phyloP scores from a whole-genome alignment of 2,329 filamentous ascomycete genomes.

The Drechslerella dactyloides region DNA sequence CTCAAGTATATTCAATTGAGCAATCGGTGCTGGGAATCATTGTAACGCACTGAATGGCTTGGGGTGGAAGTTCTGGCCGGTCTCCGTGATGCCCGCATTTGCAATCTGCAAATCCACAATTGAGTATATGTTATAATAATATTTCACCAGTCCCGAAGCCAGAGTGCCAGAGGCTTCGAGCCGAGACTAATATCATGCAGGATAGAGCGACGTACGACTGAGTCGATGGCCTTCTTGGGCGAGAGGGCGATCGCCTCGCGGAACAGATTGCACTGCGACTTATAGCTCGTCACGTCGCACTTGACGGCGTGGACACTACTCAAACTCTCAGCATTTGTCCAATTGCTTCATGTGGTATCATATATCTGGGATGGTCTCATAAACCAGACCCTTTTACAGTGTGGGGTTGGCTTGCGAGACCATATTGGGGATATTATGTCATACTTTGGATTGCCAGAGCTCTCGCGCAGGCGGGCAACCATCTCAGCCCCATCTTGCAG shows the following conservation, averaged over 20 bases:
- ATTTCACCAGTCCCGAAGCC: too few relatives aligned
- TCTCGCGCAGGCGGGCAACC: constrained; percentile 63
- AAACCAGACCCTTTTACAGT: too few relatives aligned
- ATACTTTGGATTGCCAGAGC: constrained; percentile 58
- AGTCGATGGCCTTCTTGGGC: constrained; percentile 55
- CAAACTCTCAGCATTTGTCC: too few relatives aligned
- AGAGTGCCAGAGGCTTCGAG: too few relatives aligned
- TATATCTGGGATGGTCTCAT: too few relatives aligned
- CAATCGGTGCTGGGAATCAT: constrained; percentile 8
- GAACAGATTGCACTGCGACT: constrained; percentile 70
- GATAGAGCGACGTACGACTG: constrained; percentile 37
- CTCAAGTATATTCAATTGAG: constrained; percentile 23
- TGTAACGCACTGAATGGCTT: constrained; percentile 48
- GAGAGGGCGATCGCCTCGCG: constrained; percentile 65
- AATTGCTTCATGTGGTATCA: too few relatives aligned
- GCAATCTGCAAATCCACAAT: constrained; percentile 57
- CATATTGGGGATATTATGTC: too few relatives aligned
- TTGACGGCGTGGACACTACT: constrained; percentile 63
- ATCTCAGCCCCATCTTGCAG: constrained; percentile 67
- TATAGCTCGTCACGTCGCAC: constrained; percentile 71
- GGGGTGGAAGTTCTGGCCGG: constrained; percentile 60
- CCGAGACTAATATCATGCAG: too few relatives aligned
- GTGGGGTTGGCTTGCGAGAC: too few relatives aligned
- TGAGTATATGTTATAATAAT: too few relatives aligned
- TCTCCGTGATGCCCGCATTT: constrained; percentile 69